A percentile compares a stretch with the other conserved stretches of the same genome.
phyloP scores from a whole-genome alignment of 441 rosid species.

The Mallotus repandus region DNA sequence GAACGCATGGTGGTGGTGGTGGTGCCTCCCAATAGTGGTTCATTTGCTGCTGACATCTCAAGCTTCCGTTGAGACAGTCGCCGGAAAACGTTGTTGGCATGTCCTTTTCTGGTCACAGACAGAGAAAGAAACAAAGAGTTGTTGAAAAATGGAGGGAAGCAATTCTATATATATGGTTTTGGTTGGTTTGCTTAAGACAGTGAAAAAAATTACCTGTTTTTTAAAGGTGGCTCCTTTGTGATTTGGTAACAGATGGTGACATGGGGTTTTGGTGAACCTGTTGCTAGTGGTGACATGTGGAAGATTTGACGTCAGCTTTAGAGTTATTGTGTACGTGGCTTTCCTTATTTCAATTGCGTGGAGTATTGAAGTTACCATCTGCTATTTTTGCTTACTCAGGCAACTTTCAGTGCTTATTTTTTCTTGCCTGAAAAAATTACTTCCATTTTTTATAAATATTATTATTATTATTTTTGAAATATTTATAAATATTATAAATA shows the following conservation, averaged over 20 bases:
- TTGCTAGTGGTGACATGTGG: not conserved
- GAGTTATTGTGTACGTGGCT: slow-evolving; percentile 6
- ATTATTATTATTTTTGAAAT: no score
- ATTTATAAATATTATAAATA: not conserved
- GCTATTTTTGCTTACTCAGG: not conserved
- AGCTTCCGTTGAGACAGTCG: slow-evolving; percentile 14
- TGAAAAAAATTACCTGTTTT: not conserved
- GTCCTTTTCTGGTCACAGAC: slow-evolving; percentile 18
- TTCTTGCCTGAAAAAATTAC: no score
- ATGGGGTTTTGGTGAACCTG: not conserved
- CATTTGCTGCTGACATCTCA: slow-evolving; percentile 46
- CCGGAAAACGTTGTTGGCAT: slow-evolving; percentile 25
- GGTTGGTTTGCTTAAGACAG: not conserved
- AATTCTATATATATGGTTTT: not conserved
- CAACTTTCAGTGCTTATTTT: not conserved
- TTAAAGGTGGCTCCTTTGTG: not conserved
- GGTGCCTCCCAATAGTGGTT: slow-evolving; percentile 45
- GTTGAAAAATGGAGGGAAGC: slow-evolving; percentile 8
- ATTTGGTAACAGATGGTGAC: not conserved
- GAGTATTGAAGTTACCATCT: not conserved
- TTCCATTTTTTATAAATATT: not conserved
- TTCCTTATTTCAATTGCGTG: not conserved
- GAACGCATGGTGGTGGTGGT: slow-evolving; percentile 30
- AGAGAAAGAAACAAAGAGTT: not conserved
- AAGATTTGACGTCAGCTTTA: not conserved